These are phyloP conservation scores for Tranzscheliella williamsii DNA, from an alignment of 1,284 basidiomycete species.

Conservation along the genomic window DNA sequence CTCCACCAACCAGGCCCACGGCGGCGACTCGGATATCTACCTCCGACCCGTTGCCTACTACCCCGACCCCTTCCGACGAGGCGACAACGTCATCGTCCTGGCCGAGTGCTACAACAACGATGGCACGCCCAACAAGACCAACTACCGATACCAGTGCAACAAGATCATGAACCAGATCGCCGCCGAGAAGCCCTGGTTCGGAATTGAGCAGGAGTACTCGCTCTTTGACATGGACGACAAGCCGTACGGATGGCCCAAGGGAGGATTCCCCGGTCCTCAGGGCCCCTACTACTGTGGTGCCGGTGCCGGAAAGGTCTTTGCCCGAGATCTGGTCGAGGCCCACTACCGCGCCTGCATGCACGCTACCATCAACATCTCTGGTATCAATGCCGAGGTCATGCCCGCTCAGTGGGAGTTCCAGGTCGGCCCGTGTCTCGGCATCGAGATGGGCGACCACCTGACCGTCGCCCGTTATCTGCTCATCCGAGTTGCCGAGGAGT, in stretches of 20 bases:
- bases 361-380: constrained; percentile 95
- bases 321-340: constrained; percentile 97
- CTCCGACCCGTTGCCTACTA: constrained; percentile 96
- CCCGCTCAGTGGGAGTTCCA: constrained; percentile 99
- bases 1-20: constrained; percentile 67
- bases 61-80: constrained; percentile 98
- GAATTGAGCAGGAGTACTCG: constrained; percentile 98
- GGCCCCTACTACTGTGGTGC: constrained; percentile 99
- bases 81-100: constrained; percentile 66
- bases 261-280: constrained; percentile 98
- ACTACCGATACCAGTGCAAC: constrained; percentile 67
- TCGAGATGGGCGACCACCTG: constrained; percentile 88
- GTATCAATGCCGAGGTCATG: constrained; percentile 99
- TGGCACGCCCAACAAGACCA: constrained; percentile 95
- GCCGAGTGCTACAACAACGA: constrained; percentile 99
- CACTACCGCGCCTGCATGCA: constrained; percentile 97
- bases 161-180: constrained; percentile 58
- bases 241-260: constrained; percentile 84
- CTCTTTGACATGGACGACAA: constrained; percentile 89
- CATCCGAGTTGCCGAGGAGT: constrained; percentile 77
- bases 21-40: constrained; percentile 97
- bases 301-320: constrained; percentile 97
- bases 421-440: constrained; percentile 95
- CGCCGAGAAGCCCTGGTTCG: constrained; percentile 81
- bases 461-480: constrained; percentile 59